Base-by-base conservation (phyloP, 306 rosid genomes). In the Leucaena leucocephala region DNA sequence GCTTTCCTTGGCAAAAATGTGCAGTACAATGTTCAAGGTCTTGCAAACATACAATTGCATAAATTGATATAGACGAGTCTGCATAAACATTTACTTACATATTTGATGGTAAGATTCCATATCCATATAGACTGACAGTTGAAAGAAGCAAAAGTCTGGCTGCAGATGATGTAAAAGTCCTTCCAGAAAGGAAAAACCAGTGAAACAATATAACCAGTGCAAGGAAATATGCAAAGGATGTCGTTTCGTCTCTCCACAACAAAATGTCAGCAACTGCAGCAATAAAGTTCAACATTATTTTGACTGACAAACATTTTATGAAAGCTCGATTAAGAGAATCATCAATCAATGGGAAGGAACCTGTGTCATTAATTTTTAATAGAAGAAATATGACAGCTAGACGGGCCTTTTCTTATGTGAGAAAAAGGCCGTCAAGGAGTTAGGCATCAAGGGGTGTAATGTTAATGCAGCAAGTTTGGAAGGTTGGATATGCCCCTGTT, bases 201-300 rank as follows among this genome's bases (percentile, higher is more conserved):
- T 89, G 87, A 79, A 90, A 90, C 87, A 89, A 71, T 74, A 87
- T 77, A 83, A 77, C 79, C 80, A 85, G 76, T 50, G 84, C 82
- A 80, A 89, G 79, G 81, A 94, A 94, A 78, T 62, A 89, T 12
- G 84, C 50, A 86, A 91, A 94, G 65, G 98, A 87, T 68, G 84
- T 88, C 86, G 68, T 90, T 90, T 94, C 97, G 21, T 94, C 88
- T 79, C 96, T 94, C 98, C 98, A 94, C 86, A 89, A 87, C 90
- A 94, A 84, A 83, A 94, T 74, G 54, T 27, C 87, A 38, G 98
- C 97, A 84, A 90, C 98, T 94, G 94, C 84, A 80, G 78, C 82
- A 84, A 82, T 35, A 88, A 76, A 89, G 69, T 45, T 68, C 50
- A 68, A 79, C 44, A 76, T 89, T 83, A 92, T 68, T 44, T 74